These are phyloP conservation scores for Chlamydomonas sphaeroides DNA, from an alignment of 139 green algal species.

Conservation along the genomic window DNA sequence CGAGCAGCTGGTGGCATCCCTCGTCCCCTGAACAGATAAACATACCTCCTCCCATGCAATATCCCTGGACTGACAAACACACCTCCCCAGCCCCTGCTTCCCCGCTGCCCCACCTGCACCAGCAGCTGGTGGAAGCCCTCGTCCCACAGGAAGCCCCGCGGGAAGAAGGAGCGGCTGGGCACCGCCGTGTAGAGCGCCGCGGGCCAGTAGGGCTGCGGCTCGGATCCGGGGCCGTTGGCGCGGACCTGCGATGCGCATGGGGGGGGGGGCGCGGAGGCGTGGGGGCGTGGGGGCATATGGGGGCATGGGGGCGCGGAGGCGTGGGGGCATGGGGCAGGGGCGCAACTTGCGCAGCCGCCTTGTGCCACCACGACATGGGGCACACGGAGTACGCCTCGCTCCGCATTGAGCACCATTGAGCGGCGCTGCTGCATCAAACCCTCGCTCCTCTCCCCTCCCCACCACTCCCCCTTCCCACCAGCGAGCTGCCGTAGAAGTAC, in stretches of 20 bases:
- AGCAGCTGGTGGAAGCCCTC: slow-evolving; percentile 97
- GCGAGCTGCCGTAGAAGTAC: slow-evolving; percentile 91
- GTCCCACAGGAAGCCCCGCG: slow-evolving; percentile 96
- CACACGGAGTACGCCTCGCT: no score
- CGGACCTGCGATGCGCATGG: no score
- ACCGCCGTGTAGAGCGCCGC: slow-evolving; percentile 75
- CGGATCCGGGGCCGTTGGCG: background rate
- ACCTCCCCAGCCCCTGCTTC: background rate
- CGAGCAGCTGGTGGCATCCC: slow-evolving; percentile 79
- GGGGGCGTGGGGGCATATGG: no score
- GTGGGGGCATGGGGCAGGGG: no score
- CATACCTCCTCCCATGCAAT: no score
- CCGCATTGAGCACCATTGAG: no score
- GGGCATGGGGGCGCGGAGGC: no score
- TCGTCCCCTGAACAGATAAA: background rate
- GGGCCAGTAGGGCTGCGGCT: slow-evolving; percentile 37
- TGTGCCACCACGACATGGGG: no score
- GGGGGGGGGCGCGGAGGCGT: no score
- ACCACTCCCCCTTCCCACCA: slow-evolving; percentile 16
- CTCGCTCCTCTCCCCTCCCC: background rate
- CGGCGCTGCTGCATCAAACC: no score
- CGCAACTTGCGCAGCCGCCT: no score
- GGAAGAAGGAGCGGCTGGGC: slow-evolving; percentile 93
- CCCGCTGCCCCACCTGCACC: slow-evolving; percentile 43
- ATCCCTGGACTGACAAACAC: no score